Base-by-base conservation (phyloP, 192 early-diverging fungal species). In the Coemansia sp. region DNA sequence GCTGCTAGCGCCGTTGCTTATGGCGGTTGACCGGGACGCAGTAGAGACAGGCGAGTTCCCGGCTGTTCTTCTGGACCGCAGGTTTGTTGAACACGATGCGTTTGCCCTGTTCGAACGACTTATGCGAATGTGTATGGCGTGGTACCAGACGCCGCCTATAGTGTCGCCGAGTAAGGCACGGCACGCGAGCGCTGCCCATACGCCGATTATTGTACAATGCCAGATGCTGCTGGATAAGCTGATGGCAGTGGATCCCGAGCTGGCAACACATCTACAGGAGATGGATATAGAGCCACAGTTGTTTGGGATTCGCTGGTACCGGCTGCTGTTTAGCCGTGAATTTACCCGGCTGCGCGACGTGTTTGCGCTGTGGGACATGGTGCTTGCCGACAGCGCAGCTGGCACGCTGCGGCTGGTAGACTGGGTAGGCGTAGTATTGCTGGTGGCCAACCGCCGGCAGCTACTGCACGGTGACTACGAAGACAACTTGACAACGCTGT, bases 231-330 rank as follows among this genome's bases (percentile, higher is more conserved):
- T 89, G 64, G 83, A 91, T 28, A 73, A 88, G 63, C 75, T 98
- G 31, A 75, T 78, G 47, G 70, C 60, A 14, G 74, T 95, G 17
- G 96, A 98, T 68, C 72, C 79, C 20, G 83, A 86, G 21, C 82
- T 96, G 21, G 90, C 84, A 34, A 44, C 66, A n/a, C 92, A 93
- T 59, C 62, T 98, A 48, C 83, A 78, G 49, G 63, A 62, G 22
- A 83, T 93, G 52, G 85, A 86, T 7, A 93, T 98, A 44, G 94
- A 98, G 67, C 96, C 96, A 14, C 96, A 98, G 69, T 80, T 98
- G 14, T 98, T 91, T 83, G 96, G 92, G 46, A 86, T 97, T 56
- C 89, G 95, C 15, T 98, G 96, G 96, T 80, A 95, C 51, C 84
- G 96, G 36, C 75, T 98, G 31, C 83, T 98, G 9, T 98, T 96